These are phyloP conservation scores for Cystobasidium ongulense DNA, from an alignment of 768 basidiomycete genomes.

Conservation along the genomic window DNA sequence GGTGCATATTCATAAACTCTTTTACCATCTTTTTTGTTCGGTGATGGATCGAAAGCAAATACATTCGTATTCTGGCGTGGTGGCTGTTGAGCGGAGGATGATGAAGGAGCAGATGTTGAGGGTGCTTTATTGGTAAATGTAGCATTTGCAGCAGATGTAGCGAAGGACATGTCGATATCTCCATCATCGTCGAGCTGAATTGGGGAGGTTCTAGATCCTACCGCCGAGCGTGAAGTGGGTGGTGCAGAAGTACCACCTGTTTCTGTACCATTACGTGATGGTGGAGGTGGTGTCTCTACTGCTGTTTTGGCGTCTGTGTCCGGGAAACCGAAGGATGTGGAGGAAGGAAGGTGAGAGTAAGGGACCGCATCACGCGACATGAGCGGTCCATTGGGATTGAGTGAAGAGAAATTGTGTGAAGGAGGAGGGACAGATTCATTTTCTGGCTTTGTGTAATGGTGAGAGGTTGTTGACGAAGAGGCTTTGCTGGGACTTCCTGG, in stretches of 20 bases:
- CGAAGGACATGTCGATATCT: constrained; percentile 1
- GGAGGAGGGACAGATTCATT: background rate
- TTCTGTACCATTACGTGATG: background rate
- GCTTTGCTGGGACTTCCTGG: background rate
- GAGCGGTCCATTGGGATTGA: constrained; percentile 19
- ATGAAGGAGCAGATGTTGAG: background rate
- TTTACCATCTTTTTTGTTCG: constrained; percentile 19
- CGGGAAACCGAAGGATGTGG: background rate
- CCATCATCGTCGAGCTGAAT: constrained; percentile 15
- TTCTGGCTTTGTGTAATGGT: background rate
- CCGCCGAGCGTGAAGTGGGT: background rate
- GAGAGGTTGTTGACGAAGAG: background rate
- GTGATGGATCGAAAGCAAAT: constrained; percentile 18
- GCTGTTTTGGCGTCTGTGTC: background rate
- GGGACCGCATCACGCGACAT: constrained; percentile 8
- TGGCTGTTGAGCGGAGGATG: background rate
- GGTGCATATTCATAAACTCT: background rate
- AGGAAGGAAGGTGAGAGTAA: constrained; percentile 20
- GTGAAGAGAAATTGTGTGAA: background rate
- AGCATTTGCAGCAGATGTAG: background rate
- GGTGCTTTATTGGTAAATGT: background rate
- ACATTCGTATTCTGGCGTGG: background rate
- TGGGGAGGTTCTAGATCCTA: constrained; percentile 10
- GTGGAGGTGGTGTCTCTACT: background rate
- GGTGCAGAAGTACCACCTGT: background rate